Conservation (phyloP, 495 filamentous ascomycete species). For the Eremomyces bilateralis region DNA sequence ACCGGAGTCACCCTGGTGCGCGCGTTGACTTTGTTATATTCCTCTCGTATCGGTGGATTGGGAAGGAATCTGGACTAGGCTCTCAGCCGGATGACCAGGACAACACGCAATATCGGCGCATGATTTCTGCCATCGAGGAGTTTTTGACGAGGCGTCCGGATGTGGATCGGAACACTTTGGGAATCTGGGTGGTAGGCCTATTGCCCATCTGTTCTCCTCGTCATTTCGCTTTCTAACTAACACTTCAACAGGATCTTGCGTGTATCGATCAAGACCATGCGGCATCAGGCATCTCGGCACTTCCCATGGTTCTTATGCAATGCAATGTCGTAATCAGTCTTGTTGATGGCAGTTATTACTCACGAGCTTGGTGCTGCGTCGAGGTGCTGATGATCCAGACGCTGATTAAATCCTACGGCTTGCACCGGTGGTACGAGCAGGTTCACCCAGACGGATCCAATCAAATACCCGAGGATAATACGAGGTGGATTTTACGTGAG, state of each 20-base stretch:
- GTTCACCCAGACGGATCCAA: background rate
- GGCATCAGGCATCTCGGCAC: slow-evolving; percentile 2
- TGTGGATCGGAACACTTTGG: slow-evolving; percentile 1
- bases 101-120: slow-evolving; percentile 3
- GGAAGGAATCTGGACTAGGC: background rate
- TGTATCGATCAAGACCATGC: slow-evolving; percentile 4
- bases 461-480: background rate
- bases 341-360: slow-evolving; percentile 4
- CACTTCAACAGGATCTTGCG: slow-evolving; percentile 4
- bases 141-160: slow-evolving; percentile 1
- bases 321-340: slow-evolving; percentile 8
- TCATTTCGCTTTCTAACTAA: too few relatives aligned
- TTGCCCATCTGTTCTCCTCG: too few relatives aligned
- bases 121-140: slow-evolving; percentile 3
- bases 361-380: slow-evolving; percentile 5
- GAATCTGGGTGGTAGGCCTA: slow-evolving; percentile 3
- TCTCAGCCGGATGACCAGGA: slow-evolving; percentile 1
- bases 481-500: background rate
- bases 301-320: slow-evolving; percentile 5
- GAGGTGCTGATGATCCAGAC: slow-evolving; percentile 5
- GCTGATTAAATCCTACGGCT: slow-evolving; percentile 3
- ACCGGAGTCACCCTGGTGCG: background rate
- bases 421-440: slow-evolving; percentile 5
- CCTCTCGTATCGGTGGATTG: slow-evolving; percentile 7
- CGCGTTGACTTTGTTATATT: slow-evolving; percentile 3